A percentile compares a stretch with the other conserved stretches of the same genome.
phyloP scores from a whole-genome alignment of 257 asterid genomes.

The Scutellaria baicalensis region DNA sequence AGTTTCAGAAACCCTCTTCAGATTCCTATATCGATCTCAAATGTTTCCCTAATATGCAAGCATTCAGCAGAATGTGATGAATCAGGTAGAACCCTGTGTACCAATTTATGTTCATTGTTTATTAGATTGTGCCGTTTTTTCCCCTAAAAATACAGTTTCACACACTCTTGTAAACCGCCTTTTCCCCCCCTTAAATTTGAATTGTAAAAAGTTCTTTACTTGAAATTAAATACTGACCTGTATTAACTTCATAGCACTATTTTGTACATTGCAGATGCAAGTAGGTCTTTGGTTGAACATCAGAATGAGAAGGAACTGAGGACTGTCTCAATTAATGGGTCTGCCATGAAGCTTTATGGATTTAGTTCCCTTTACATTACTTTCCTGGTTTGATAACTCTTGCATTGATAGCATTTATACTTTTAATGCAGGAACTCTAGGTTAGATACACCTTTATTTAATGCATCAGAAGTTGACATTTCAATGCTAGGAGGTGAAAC shows the following conservation, averaged over 20 bases:
- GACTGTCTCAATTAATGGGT: conserved; percentile 49
- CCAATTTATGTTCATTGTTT: conserved; percentile 2
- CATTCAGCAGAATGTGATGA: conserved; percentile 46
- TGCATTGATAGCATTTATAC: conserved; percentile 16
- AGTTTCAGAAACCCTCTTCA: conserved; percentile 88
- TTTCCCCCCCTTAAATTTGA: background rate
- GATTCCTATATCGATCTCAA: conserved; percentile 77
- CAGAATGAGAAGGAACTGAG: conserved; percentile 38
- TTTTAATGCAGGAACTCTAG: conserved; percentile 49
- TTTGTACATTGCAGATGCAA: conserved; percentile 41
- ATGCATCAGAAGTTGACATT: conserved; percentile 67
- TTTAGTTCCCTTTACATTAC: background rate
- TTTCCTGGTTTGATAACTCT: background rate
- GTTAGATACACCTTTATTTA: conserved; percentile 47
- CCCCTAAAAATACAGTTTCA: background rate
- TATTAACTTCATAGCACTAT: conserved; percentile 16
- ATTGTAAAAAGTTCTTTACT: background rate
- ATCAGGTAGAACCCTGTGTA: conserved; percentile 39
- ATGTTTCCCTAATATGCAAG: conserved; percentile 69
- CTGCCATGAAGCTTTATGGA: conserved; percentile 22
- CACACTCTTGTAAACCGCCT: background rate
- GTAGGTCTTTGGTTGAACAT: conserved; percentile 36
- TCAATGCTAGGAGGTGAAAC: conserved; percentile 66
- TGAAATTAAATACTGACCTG: conserved; percentile 4
- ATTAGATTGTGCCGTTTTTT: background rate